phyloP scores from a whole-genome alignment of 208 protist genomes.

The Acanthamoeba castellanii region DNA sequence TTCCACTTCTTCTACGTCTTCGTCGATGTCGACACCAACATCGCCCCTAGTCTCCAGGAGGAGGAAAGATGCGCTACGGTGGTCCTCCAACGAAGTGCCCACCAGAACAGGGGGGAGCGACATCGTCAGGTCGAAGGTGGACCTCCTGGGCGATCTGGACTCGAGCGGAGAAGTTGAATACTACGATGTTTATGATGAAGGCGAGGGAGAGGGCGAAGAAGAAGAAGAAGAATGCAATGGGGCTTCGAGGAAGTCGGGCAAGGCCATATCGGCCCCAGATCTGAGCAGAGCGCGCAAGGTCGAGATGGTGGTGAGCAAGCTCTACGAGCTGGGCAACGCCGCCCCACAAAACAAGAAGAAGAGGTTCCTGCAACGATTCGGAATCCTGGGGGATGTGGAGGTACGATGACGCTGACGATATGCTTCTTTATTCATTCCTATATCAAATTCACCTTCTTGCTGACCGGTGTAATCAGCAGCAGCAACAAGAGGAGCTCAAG shows the following conservation, averaged over 20 bases:
- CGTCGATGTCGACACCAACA: not conserved
- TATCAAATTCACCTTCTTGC: too few relatives aligned
- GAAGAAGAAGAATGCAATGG: not conserved
- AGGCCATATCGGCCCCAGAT: not conserved
- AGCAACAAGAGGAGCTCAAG: not conserved
- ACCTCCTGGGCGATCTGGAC: not conserved
- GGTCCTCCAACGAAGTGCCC: not conserved
- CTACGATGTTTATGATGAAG: not conserved
- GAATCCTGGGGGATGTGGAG: not conserved
- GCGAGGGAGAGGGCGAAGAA: not conserved
- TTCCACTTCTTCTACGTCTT: too few relatives aligned
- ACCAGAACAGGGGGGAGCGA: not conserved
- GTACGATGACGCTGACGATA: not conserved
- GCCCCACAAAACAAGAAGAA: not conserved
- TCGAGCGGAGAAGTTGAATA: not conserved
- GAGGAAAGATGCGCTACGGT: not conserved
- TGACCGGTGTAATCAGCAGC: too few relatives aligned
- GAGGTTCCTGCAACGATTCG: not conserved
- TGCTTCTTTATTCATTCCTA: too few relatives aligned
- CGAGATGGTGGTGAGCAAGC: slow-evolving; percentile 30
- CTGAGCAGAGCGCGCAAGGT: not conserved
- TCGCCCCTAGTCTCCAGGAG: not conserved
- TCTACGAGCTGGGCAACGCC: slow-evolving; percentile 24
- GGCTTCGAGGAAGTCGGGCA: not conserved
- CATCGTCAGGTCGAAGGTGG: not conserved